Percentiles rank a stretch among this genome's conserved stretches.
phyloP scores from a whole-genome alignment of 805 yeast species.

The Blastobotrys chiropterorum region DNA sequence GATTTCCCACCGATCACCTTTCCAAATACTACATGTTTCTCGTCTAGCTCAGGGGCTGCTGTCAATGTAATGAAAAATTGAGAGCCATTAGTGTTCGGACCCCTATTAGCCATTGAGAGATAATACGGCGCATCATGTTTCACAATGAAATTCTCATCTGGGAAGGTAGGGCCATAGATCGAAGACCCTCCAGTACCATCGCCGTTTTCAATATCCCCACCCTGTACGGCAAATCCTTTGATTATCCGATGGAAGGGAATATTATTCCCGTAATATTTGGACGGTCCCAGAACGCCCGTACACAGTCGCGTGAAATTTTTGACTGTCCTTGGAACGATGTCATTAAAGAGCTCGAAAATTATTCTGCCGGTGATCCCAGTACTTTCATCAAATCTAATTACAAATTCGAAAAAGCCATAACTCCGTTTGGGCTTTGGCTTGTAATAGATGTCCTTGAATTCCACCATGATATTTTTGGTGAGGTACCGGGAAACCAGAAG shows the following conservation, averaged over 20 bases:
- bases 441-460: not conserved
- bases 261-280: slow-evolving; percentile 44
- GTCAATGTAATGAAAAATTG: slow-evolving; percentile 93
- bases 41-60: slow-evolving; percentile 89
- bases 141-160: slow-evolving; percentile 78
- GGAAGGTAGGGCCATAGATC: slow-evolving; percentile 77
- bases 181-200: slow-evolving; percentile 79
- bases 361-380: not conserved
- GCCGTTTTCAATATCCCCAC: slow-evolving; percentile 76
- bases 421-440: not conserved
- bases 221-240: slow-evolving; percentile 85
- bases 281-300: slow-evolving; percentile 71
- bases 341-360: slow-evolving; percentile 6
- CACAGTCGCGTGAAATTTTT: slow-evolving; percentile 81
- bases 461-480: not conserved
- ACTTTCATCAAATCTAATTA: not conserved
- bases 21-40: slow-evolving; percentile 95
- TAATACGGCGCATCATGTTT: slow-evolving; percentile 81
- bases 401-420: not conserved
- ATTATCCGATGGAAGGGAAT: slow-evolving; percentile 88
- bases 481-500: not conserved
- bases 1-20: slow-evolving; percentile 78
- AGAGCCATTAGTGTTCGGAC: slow-evolving; percentile 94
- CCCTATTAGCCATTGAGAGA: slow-evolving; percentile 95
- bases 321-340: slow-evolving; percentile 69